Evolutionary conservation across 805 yeast genomes (phyloP).

Genomic region (Nakazawaea ernobii): DNA sequence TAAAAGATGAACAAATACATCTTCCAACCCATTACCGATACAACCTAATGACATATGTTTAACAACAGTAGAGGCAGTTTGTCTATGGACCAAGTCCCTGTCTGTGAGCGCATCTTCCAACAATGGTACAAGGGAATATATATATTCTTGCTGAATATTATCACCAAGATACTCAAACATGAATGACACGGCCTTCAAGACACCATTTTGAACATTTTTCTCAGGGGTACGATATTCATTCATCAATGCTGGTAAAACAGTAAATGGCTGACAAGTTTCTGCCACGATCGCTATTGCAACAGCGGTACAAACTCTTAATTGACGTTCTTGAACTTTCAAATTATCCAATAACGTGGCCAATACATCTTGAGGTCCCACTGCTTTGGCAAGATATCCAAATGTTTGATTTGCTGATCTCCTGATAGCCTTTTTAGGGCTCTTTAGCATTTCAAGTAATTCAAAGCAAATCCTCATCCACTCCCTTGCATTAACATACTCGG

Average conservation of each 20-base stretch:
- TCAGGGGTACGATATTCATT: constrained; percentile 93
- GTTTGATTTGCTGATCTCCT: constrained; percentile 84
- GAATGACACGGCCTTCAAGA: constrained; percentile 82
- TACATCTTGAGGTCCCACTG: constrained; percentile 95
- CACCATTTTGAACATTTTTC: constrained; percentile 91
- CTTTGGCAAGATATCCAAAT: constrained; percentile 85
- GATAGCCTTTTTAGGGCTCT: constrained; percentile 70
- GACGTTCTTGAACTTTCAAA: constrained; percentile 90
- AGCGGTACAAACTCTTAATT: constrained; percentile 92
- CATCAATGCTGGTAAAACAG: constrained; percentile 91
- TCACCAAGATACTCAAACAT: constrained; percentile 89
- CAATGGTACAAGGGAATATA: constrained; percentile 73
- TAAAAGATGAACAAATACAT: constrained; percentile 75
- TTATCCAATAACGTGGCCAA: constrained; percentile 78
- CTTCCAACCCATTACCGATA: constrained; percentile 70
- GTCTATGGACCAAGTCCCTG: constrained; percentile 88
- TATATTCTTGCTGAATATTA: constrained; percentile 64
- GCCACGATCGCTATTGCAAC: constrained; percentile 98
- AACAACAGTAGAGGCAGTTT: constrained; percentile 87
- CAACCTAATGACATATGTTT: constrained; percentile 78
- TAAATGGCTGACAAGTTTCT: constrained; percentile 85
- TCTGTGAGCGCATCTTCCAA: constrained; percentile 87
- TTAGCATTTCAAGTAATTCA: constrained; percentile 83
- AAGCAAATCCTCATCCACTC: constrained; percentile 98
- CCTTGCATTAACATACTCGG: constrained; percentile 79